Percentiles rank a stretch among this genome's conserved stretches.
Evolutionary conservation across 164 flowering plant species (phyloP).

Genomic region (Umbilicus rupestris): DNA sequence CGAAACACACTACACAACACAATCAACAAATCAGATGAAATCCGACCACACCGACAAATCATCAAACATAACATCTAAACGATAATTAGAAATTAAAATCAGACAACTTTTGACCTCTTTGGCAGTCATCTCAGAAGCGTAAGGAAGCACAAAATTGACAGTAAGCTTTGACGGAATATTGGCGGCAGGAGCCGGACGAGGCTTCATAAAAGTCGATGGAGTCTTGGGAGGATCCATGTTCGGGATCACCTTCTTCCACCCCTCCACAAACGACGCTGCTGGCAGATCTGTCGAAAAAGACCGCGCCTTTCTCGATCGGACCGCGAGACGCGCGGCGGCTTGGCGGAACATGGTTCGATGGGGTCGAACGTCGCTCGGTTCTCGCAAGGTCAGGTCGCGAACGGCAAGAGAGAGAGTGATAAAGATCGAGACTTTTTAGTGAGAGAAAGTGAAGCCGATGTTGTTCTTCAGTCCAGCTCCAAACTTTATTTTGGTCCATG

Average conservation of each 20-base stretch:
- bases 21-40: background rate
- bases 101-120: constrained; percentile 39
- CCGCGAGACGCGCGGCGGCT: background rate
- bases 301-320: background rate
- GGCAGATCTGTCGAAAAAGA: constrained; percentile 3
- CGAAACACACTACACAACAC: background rate
- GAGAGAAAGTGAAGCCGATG: background rate
- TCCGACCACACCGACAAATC: background rate
- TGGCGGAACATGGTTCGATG: constrained; percentile 9
- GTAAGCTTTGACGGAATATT: constrained; percentile 67
- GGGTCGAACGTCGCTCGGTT: constrained; percentile 7
- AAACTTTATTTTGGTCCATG: background rate
- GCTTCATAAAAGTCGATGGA: constrained; percentile 40
- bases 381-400: background rate
- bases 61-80: background rate
- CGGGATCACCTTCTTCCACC: constrained; percentile 43
- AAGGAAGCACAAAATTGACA: constrained; percentile 77
- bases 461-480: background rate
- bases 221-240: constrained; percentile 55
- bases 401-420: no score
- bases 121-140: constrained; percentile 45
- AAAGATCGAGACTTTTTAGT: background rate
- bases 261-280: constrained; percentile 19
- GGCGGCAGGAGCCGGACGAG: constrained; percentile 52
- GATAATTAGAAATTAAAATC: background rate